Base-by-base conservation (phyloP, 2,329 filamentous ascomycete species). In the Trichothecium roseum region DNA sequence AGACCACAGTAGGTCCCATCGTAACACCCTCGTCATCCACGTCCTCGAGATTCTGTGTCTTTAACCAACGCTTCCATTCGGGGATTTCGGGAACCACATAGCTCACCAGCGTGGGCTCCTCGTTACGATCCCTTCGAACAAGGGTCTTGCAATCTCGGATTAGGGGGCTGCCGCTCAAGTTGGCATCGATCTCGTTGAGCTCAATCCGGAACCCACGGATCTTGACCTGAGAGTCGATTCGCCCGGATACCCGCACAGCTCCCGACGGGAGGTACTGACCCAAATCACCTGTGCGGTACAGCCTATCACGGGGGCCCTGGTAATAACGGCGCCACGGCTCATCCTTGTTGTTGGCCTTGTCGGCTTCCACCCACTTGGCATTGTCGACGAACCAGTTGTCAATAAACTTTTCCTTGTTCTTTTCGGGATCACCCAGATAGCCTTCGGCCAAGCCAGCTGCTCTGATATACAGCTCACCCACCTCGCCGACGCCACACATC, bases 181-280 rank as follows among this genome's bases (percentile, higher is more conserved):
- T 81, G 29, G 70, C 82, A 56, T 96, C 88, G 45, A 96, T 95
- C 46, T 96, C 91, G 43, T 81, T 82, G 31, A 96, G 77, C 61
- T 98, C 91, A 46, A 98, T 94, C 41, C 89, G 74, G 69, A 95
- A 96, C 2, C 89, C 89, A 40, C 91, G 81, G 45, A 96, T 89
- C 67, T 96, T 98, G 63, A 95, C 84, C 54, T 96, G 89, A 45
- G 81, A 74, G 51, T 96, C 89, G 17, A 78, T 78, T 39, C 91
- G 72, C 16, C 89, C 89, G 8, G 82, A 80, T 51, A 78, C 84
- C 50, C 83, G 81, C 9, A 86, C 81, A 44, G 81, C 78, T 26
- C 84, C 85, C 7, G 60, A 57, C 30, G 17, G 14, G 35, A 76
- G 74, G 51, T 84, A 88, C 38, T 78, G 67, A 4, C 89, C 89